phyloP scores from a whole-genome alignment of 176 grass and related monocot species.

The Puya raimondii region DNA sequence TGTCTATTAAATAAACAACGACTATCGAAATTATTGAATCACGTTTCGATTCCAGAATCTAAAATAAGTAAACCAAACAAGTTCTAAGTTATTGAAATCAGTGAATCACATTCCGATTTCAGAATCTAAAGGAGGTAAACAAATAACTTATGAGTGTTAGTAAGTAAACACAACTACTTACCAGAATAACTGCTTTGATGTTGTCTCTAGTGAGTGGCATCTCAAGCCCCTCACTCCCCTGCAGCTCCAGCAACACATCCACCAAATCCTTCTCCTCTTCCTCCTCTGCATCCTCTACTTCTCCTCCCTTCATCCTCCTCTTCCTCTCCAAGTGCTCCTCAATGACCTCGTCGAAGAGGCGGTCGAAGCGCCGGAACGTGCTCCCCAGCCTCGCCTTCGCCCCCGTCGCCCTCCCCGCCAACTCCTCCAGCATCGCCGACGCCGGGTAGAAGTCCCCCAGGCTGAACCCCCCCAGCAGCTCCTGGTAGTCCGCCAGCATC shows the following conservation, averaged over 20 bases:
- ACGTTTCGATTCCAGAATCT: too few species aligned
- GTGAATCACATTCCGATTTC: too few species aligned
- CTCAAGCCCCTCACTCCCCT: slow-evolving; percentile 16
- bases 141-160: not conserved
- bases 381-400: not conserved
- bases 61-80: too few species aligned
- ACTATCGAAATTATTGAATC: too few species aligned
- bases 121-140: not conserved
- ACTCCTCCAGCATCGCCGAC: not conserved
- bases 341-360: slow-evolving; percentile 15
- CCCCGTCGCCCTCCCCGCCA: slow-evolving; percentile 22
- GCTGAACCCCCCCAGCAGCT: slow-evolving; percentile 39
- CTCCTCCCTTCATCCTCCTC: not conserved
- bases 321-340: slow-evolving; percentile 11
- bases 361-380: slow-evolving; percentile 4
- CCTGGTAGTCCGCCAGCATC: slow-evolving; percentile 24
- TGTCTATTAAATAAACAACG: too few species aligned
- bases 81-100: too few species aligned
- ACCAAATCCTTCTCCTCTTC: slow-evolving; percentile 11
- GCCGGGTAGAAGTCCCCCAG: slow-evolving; percentile 48
- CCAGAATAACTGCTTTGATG: not conserved
- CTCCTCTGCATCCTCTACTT: not conserved
- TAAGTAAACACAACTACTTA: not conserved
- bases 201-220: slow-evolving; percentile 5
- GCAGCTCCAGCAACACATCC: slow-evolving; percentile 26